These are phyloP conservation scores for Dendrothele bispora DNA, from an alignment of 768 basidiomycete genomes.

Conservation along the genomic window DNA sequence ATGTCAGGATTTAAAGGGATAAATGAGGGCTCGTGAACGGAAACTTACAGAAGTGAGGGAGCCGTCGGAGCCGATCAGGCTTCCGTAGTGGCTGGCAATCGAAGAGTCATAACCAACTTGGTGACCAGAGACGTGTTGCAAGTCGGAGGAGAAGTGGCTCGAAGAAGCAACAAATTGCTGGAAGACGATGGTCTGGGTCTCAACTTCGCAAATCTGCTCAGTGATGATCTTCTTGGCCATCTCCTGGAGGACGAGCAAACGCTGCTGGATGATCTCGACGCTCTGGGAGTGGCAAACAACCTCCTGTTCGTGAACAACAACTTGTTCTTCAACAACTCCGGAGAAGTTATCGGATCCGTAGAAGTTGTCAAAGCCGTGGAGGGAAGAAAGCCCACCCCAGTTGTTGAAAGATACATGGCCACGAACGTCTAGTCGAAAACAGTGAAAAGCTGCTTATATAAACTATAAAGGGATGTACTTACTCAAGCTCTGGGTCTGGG, in stretches of 20 bases:
- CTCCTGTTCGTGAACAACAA: conserved; percentile 32
- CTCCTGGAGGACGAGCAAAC: conserved; percentile 43
- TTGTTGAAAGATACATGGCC: conserved; percentile 22
- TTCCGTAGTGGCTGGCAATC: background rate
- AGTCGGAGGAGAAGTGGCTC: conserved; percentile 7
- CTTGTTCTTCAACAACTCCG: conserved; percentile 32
- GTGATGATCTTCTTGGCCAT: conserved; percentile 49
- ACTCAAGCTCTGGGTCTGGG: conserved; percentile 26
- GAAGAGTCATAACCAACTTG: conserved; percentile 9
- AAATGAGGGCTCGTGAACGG: background rate
- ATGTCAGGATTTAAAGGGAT: background rate
- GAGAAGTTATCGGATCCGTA: conserved; percentile 44
- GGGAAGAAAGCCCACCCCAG: conserved; percentile 38
- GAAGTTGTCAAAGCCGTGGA: conserved; percentile 45
- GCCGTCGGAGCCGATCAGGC: conserved; percentile 6
- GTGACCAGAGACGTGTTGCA: conserved; percentile 6
- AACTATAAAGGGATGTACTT: conserved; percentile 1
- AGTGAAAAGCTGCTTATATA: background rate
- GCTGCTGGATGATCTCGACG: conserved; percentile 45
- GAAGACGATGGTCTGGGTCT: conserved; percentile 34
- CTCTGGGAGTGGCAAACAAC: conserved; percentile 39
- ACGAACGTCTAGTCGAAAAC: background rate
- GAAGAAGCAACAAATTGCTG: conserved; percentile 9
- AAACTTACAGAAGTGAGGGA: conserved; percentile 3
- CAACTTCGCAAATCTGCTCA: conserved; percentile 50